Evolutionary conservation across 2,329 filamentous ascomycete species (phyloP).

Genomic region (Fusarium sp.): DNA sequence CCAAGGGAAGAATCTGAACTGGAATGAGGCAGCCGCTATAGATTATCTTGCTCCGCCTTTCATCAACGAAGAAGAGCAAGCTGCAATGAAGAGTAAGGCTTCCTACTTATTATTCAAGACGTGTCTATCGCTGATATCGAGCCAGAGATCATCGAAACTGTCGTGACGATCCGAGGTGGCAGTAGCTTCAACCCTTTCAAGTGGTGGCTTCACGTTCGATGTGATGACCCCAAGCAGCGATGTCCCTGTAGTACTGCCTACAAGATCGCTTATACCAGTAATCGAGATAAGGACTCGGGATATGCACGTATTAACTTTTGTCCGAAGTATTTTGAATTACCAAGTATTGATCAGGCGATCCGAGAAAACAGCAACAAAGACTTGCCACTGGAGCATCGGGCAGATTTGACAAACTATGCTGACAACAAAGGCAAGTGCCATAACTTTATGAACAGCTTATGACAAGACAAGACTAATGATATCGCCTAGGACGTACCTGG

Average conservation of each 20-base stretch:
- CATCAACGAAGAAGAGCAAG: not conserved
- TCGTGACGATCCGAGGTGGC: not conserved
- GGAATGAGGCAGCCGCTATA: not conserved
- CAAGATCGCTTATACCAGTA: not conserved
- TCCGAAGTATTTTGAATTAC: not conserved
- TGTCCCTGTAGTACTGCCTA: too few relatives aligned
- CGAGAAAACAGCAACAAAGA: not conserved
- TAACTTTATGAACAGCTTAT: not conserved
- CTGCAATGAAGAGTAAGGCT: too few relatives aligned
- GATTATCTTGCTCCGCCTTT: not conserved
- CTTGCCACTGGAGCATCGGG: not conserved
- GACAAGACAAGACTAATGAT: not conserved
- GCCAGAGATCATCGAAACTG: not conserved
- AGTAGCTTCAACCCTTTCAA: not conserved
- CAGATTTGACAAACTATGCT: not conserved
- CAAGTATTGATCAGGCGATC: not conserved
- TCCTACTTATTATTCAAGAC: too few relatives aligned
- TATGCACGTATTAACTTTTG: constrained; percentile 1
- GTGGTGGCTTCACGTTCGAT: not conserved
- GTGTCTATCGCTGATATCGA: too few relatives aligned
- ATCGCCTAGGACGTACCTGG: not conserved
- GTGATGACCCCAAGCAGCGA: not conserved
- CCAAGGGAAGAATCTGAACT: not conserved
- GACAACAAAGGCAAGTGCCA: not conserved
- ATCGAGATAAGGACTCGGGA: not conserved